Conservation (phyloP, 306 rosid genomes). For the Fragaria ananassa region DNA sequence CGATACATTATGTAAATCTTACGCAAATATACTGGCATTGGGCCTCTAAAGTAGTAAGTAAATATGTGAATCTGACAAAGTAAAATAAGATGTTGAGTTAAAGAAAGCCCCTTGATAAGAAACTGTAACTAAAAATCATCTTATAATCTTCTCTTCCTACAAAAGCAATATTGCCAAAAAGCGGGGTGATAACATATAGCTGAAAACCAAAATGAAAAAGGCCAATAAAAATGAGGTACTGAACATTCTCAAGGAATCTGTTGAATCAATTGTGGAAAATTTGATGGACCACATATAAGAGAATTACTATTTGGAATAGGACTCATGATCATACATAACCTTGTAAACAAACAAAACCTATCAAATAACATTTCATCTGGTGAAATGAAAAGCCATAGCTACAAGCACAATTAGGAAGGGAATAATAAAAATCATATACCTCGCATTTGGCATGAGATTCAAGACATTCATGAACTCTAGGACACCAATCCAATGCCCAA, state of each 20-base stretch:
- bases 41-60: background rate
- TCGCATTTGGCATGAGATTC: constrained; percentile 58
- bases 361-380: background rate
- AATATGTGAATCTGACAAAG: background rate
- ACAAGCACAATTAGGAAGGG: background rate
- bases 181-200: background rate
- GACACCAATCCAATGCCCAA: constrained; percentile 98
- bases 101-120: background rate
- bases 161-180: background rate
- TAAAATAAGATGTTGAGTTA: background rate
- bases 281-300: background rate
- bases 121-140: background rate
- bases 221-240: background rate
- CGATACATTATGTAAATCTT: background rate
- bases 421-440: constrained; percentile 42
- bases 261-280: background rate
- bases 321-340: background rate
- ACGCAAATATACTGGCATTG: too few species aligned
- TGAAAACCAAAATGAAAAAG: background rate
- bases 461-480: constrained; percentile 48
- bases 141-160: background rate
- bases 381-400: background rate
- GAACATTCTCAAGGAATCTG: constrained; percentile 1
- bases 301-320: background rate
- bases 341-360: background rate